Percentiles rank a stretch among this genome's conserved stretches.
phyloP scores from a whole-genome alignment of 2,329 filamentous ascomycete genomes.

The Magnaporthiopsis rhizophila region DNA sequence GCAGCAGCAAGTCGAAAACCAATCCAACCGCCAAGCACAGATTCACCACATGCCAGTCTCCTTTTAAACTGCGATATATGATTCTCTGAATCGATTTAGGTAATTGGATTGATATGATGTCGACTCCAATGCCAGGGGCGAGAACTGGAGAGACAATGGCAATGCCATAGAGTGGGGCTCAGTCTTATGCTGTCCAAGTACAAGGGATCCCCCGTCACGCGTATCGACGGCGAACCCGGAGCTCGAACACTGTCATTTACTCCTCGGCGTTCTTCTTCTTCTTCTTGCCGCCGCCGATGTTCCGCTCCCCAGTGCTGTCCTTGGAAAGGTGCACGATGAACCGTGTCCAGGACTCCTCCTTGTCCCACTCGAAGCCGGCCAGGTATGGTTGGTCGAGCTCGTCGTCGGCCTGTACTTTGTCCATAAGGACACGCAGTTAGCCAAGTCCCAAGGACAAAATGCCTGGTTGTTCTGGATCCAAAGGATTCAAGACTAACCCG shows the following conservation, averaged over 20 bases:
- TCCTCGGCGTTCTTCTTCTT: constrained; percentile 42
- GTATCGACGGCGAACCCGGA: background rate
- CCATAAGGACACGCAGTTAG: background rate
- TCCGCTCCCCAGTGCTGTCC: constrained; percentile 36
- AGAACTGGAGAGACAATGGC: background rate
- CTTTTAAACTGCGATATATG: background rate
- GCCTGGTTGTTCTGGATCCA: background rate
- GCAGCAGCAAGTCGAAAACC: background rate
- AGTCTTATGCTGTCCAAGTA: background rate
- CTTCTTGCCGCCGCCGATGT: constrained; percentile 56
- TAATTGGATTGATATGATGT: background rate
- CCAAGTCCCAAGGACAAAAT: constrained; percentile 1
- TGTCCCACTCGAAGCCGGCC: constrained; percentile 93
- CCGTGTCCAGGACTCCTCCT: constrained; percentile 81
- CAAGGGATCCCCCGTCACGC: background rate
- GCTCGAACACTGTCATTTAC: constrained; percentile 16
- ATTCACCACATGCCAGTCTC: background rate
- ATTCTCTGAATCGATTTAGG: background rate
- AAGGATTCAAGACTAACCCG: constrained; percentile 51
- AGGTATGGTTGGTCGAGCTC: constrained; percentile 84
- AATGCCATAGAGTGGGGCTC: background rate
- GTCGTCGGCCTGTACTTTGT: constrained; percentile 64
- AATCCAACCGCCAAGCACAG: background rate
- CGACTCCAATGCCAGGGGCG: background rate
- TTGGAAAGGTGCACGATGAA: constrained; percentile 81